Percentiles rank a stretch among this genome's conserved stretches.
These are phyloP conservation scores for Geosmithia flava DNA, from an alignment of 2,329 filamentous ascomycete species.

Conservation along the genomic window DNA sequence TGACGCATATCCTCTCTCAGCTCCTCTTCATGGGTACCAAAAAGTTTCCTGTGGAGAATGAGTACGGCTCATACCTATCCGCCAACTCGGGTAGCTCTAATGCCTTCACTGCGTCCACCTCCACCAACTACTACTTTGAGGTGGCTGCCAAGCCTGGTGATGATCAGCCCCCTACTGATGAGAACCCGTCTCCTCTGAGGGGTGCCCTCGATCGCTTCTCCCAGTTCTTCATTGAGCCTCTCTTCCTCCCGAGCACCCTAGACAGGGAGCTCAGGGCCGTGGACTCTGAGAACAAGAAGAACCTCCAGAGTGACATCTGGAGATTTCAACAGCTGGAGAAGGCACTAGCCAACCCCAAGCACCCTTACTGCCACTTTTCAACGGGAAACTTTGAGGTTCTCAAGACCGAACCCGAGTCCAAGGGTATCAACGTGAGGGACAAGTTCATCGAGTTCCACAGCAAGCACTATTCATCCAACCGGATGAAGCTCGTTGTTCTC, in stretches of 20 bases:
- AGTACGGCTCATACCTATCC: constrained; percentile 86
- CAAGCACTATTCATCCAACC: constrained; percentile 83
- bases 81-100: constrained; percentile 87
- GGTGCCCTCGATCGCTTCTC: constrained; percentile 84
- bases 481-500: constrained; percentile 83
- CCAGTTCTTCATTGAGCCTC: constrained; percentile 82
- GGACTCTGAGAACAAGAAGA: constrained; percentile 97
- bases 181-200: constrained; percentile 51
- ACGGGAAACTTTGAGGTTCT: constrained; percentile 81
- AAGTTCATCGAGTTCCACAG: constrained; percentile 90
- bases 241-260: constrained; percentile 74
- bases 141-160: constrained; percentile 69
- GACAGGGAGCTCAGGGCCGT: constrained; percentile 82
- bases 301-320: constrained; percentile 83
- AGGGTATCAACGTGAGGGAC: constrained; percentile 73
- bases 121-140: constrained; percentile 98
- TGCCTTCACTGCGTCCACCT: constrained; percentile 84
- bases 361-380: constrained; percentile 85
- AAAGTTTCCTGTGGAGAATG: constrained; percentile 94
- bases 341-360: constrained; percentile 72
- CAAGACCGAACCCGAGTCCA: constrained; percentile 66
- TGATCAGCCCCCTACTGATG: constrained; percentile 38
- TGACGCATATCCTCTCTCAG: constrained; percentile 15
- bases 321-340: constrained; percentile 80
- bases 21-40: constrained; percentile 97